Percentiles rank a stretch among this genome's conserved stretches.
Conservation (phyloP, 106 monocot genomes). For the Xerophyta viscosa region DNA sequence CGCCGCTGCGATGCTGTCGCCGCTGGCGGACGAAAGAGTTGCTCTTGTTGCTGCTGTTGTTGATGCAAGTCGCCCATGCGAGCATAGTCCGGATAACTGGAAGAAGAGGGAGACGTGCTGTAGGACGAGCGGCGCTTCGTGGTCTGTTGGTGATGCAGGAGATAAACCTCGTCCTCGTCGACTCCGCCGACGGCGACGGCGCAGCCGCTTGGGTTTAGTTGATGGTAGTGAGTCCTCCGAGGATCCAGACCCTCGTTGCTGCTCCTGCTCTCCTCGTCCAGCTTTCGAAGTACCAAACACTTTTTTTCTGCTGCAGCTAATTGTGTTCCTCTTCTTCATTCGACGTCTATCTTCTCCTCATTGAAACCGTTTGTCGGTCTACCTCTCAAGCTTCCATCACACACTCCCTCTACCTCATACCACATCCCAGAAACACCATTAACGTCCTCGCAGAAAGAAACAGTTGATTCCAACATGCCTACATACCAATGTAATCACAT, state of each 20-base stretch:
- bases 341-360: too few relatives aligned
- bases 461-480: too few relatives aligned
- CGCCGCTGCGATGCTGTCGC: constrained; percentile 6
- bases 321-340: too few relatives aligned
- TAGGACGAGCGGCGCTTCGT: constrained; percentile 9
- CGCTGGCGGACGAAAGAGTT: too few relatives aligned
- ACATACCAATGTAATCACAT: too few relatives aligned
- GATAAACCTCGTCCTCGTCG: constrained; percentile 4
- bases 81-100: constrained; percentile 37
- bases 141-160: background rate
- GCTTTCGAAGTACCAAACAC: background rate
- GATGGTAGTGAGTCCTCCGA: constrained; percentile 24
- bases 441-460: too few relatives aligned
- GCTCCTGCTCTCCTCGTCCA: constrained; percentile 5
- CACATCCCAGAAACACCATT: too few relatives aligned
- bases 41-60: too few relatives aligned
- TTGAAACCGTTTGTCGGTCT: too few relatives aligned
- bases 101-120: constrained; percentile 7
- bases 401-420: too few relatives aligned
- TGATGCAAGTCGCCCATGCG: constrained; percentile 10
- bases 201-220: constrained; percentile 2
- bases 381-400: too few relatives aligned
- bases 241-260: constrained; percentile 37
- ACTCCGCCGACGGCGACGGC: constrained; percentile 2
- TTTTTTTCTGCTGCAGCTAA: background rate